Evolutionary conservation across 805 yeast genomes (phyloP).

Genomic region (Candida chauliodis): DNA sequence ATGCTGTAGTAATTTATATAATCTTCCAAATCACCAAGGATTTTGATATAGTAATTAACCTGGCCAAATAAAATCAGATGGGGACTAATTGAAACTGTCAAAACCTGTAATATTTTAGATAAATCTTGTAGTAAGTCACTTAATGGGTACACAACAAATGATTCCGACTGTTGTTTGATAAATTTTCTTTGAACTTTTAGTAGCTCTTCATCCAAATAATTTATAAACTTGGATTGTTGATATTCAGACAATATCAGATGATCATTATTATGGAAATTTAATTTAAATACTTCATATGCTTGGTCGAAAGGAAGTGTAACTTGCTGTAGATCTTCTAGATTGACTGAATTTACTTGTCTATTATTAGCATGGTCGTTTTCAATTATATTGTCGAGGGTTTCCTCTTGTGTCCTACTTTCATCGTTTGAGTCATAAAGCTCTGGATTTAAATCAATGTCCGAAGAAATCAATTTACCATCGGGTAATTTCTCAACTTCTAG

Average conservation of each 20-base stretch:
- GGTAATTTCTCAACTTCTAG: conserved; percentile 21
- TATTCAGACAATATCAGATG: conserved; percentile 4
- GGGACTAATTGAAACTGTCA: conserved; percentile 31
- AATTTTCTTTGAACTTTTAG: conserved; percentile 32
- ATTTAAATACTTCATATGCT: conserved; percentile 15
- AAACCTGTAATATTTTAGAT: conserved; percentile 20
- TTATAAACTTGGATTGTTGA: conserved; percentile 37
- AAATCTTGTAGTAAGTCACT: conserved; percentile 24
- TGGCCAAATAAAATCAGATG: conserved; percentile 29
- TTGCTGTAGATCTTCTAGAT: conserved; percentile 9
- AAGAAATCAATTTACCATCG: conserved; percentile 17
- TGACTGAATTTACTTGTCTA: conserved; percentile 9
- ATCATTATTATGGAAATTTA: conserved; percentile 11
- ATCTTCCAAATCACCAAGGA: conserved; percentile 38
- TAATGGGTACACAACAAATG: conserved; percentile 20
- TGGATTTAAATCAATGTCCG: conserved; percentile 36
- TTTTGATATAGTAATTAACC: conserved; percentile 31
- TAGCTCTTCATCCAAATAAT: conserved; percentile 33
- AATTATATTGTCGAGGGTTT: background rate
- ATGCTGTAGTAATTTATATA: conserved; percentile 27
- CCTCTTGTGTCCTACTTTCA: conserved; percentile 4
- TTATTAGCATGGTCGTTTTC: background rate
- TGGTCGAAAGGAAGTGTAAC: conserved; percentile 30
- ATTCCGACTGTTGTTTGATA: conserved; percentile 34
- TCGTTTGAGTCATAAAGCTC: conserved; percentile 29